Conservation (phyloP, 179 eudicot genomes). For the Sideroxylon spinosum region DNA sequence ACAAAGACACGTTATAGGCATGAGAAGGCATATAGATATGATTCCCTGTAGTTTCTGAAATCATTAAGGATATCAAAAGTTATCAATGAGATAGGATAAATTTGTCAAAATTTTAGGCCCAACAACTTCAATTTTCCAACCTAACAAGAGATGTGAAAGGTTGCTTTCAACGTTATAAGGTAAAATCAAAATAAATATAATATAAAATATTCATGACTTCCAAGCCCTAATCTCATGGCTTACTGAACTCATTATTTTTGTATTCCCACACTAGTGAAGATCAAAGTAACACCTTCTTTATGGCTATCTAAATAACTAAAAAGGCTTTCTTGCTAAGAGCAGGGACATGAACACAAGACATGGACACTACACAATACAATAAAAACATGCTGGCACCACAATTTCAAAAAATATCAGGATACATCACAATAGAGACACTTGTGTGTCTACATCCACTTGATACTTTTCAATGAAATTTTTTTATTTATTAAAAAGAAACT, state of each 20-base stretch:
- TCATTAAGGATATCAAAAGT: not conserved
- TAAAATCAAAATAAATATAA: too few species aligned
- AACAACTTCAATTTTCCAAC: not conserved
- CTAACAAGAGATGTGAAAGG: not conserved
- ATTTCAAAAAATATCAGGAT: too few species aligned
- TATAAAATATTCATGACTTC: not conserved
- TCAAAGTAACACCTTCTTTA: not conserved
- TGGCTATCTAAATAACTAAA: not conserved
- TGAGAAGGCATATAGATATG: not conserved
- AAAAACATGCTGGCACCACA: too few species aligned
- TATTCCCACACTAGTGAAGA: not conserved
- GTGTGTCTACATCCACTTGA: too few species aligned
- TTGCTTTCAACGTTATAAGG: too few species aligned
- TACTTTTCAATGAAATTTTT: too few species aligned
- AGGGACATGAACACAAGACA: too few species aligned
- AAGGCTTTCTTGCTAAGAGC: not conserved
- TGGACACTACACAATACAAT: too few species aligned
- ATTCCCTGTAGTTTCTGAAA: not conserved
- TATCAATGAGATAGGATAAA: not conserved
- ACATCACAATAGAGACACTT: too few species aligned
- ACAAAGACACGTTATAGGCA: slow-evolving; percentile 13
- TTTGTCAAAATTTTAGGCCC: not conserved
- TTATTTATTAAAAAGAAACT: too few species aligned
- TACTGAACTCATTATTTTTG: not conserved
- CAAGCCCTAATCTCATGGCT: not conserved